Percentiles rank a stretch among this genome's conserved stretches.
These are phyloP conservation scores for Mycena vitilis DNA, from an alignment of 768 basidiomycete species.

Conservation along the genomic window DNA sequence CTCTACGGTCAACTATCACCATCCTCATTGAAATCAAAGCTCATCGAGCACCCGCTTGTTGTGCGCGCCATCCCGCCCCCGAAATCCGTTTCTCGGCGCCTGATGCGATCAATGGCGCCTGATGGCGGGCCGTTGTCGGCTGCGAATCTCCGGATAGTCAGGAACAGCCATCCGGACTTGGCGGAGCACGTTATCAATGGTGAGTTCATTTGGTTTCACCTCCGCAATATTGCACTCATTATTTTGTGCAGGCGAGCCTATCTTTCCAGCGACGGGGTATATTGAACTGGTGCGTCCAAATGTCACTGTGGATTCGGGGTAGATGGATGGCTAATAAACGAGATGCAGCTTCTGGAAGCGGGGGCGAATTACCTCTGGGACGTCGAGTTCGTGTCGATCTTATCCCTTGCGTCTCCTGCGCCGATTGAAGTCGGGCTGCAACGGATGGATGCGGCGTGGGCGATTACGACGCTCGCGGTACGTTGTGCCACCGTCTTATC, in stretches of 20 bases:
- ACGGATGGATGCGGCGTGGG: conserved; percentile 1
- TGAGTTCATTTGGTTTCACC: not conserved
- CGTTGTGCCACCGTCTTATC: too few relatives aligned
- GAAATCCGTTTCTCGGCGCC: not conserved
- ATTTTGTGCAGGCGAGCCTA: conserved; percentile 6
- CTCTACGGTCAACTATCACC: conserved; percentile 1
- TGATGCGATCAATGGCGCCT: not conserved
- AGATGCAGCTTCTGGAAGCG: conserved; percentile 11
- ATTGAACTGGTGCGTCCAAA: conserved; percentile 20
- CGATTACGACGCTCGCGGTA: conserved; percentile 2
- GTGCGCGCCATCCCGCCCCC: conserved; percentile 15
- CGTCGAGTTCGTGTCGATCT: conserved; percentile 11
- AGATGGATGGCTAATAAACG: not conserved
- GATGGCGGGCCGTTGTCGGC: not conserved
- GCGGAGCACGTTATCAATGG: conserved; percentile 21
- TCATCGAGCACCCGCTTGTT: conserved; percentile 19
- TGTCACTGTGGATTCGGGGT: too few relatives aligned
- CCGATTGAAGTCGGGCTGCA: not conserved
- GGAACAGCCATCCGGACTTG: conserved; percentile 10
- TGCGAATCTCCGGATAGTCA: not conserved
- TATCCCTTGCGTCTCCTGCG: not conserved
- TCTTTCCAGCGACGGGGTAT: conserved; percentile 14
- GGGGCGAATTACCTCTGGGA: conserved; percentile 18
- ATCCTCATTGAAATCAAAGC: conserved; percentile 2
- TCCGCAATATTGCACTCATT: not conserved